Base-by-base conservation (phyloP, 129 eudicot species). In the Flaveria trinervia region DNA sequence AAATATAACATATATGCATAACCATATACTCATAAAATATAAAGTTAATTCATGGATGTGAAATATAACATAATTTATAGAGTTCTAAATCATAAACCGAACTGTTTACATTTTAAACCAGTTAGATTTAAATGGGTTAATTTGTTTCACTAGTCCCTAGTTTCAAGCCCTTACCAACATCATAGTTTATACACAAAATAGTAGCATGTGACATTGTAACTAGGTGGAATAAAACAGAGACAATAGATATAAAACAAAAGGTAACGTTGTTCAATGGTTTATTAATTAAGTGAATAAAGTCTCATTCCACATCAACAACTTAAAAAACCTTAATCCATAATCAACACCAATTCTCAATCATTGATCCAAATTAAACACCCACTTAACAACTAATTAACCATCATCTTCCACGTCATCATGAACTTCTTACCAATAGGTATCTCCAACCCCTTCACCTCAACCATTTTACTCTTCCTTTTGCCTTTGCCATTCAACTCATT, bases 381-480 rank as follows among this genome's bases (percentile, higher is more conserved):
- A 12, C 76, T 74, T 39, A 76, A 73, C 72, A 76, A 22, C 70
- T 74, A 78, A 15, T 77, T 45, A 69, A 76, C 78, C 13, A 85
- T 89, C 89, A 91, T 84, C 55, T 81, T 82, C 98, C 97, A 93
- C 3, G 96, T 78, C 84, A 93, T 75, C 13, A 72, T 41, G 60
- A 93, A 93, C 43, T 77, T 76, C 79, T 89, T 88, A 76, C 98
- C 98, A 23, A 93, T 17, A 43, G 90, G 87, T 92, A 93, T 83
- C 65, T 88, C 78, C 87, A 93, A 72, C 72, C 98, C 98, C 50
- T 66, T 86, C 30, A 93, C 85, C 81, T 91, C 92, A 25, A 91
- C 90, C 98, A 89, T 89, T 81, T 84, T 83, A 61, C 84, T 84
- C 83, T 83, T 91, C 85, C 56, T 80, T 3, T 15, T 73, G 7